Evolutionary conservation across 768 basidiomycete genomes (phyloP).

Genomic region (Podaxis sp.): DNA sequence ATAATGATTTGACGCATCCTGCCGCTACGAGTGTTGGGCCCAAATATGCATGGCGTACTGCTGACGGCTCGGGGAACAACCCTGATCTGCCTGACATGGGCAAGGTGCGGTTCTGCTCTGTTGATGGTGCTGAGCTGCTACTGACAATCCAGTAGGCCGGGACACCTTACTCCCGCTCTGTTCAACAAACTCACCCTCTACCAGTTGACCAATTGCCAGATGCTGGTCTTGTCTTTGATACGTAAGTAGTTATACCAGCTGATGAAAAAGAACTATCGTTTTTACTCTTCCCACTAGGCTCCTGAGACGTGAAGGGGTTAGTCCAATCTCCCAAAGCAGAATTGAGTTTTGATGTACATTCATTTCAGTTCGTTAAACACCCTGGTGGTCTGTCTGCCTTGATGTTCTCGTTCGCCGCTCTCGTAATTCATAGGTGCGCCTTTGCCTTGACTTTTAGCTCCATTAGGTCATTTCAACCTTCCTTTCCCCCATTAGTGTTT

Average conservation of each 20-base stretch:
- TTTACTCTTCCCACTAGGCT: slow-evolving; percentile 32
- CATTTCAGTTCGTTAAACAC: slow-evolving; percentile 62
- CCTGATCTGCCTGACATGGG: slow-evolving; percentile 67
- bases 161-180: slow-evolving; percentile 80
- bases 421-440: slow-evolving; percentile 73
- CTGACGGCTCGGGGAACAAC: slow-evolving; percentile 82
- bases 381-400: slow-evolving; percentile 76
- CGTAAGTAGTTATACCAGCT: slow-evolving; percentile 33
- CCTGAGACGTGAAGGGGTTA: slow-evolving; percentile 66
- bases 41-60: slow-evolving; percentile 62
- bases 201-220: slow-evolving; percentile 74
- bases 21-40: slow-evolving; percentile 66
- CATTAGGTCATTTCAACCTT: neutral
- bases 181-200: slow-evolving; percentile 65
- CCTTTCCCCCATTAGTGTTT: slow-evolving; percentile 48
- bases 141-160: slow-evolving; percentile 41
- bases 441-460: neutral
- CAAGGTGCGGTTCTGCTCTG: slow-evolving; percentile 33
- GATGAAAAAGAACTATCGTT: neutral
- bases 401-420: slow-evolving; percentile 81
- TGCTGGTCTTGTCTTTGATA: slow-evolving; percentile 77
- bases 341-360: slow-evolving; percentile 5
- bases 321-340: slow-evolving; percentile 12
- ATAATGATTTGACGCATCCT: slow-evolving; percentile 81
- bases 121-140: neutral